Conservation (phyloP, 306 rosid genomes). For the Cicer yamashitae region DNA sequence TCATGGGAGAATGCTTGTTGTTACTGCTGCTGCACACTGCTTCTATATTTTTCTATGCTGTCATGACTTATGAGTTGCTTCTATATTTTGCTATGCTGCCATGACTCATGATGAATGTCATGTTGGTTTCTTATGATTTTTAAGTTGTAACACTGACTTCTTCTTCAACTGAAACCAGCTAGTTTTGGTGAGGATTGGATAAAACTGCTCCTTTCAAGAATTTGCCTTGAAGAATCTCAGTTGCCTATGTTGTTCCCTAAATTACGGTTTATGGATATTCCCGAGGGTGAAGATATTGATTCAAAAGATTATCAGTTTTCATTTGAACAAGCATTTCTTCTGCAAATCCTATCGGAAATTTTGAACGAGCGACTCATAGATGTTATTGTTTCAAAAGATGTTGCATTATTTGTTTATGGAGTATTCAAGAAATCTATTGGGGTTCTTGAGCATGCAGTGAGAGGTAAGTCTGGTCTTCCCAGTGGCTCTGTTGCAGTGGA, state of each 20-base stretch:
- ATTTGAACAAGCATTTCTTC: slow-evolving; percentile 63
- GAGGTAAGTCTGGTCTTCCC: slow-evolving; percentile 66
- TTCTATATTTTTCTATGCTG: slow-evolving; percentile 25
- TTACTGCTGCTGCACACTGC: neutral
- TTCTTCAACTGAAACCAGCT: slow-evolving; percentile 51
- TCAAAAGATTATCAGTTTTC: slow-evolving; percentile 41
- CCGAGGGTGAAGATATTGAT: slow-evolving; percentile 41
- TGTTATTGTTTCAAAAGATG: slow-evolving; percentile 49
- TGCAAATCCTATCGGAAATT: slow-evolving; percentile 58
- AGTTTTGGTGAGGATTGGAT: slow-evolving; percentile 77
- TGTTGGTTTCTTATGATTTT: neutral
- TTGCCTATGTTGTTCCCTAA: slow-evolving; percentile 54
- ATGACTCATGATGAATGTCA: slow-evolving; percentile 3
- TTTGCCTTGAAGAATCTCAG: slow-evolving; percentile 66
- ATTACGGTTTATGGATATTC: slow-evolving; percentile 38
- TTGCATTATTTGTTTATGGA: slow-evolving; percentile 57
- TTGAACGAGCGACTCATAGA: slow-evolving; percentile 58
- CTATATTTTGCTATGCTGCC: slow-evolving; percentile 5
- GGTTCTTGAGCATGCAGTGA: slow-evolving; percentile 43
- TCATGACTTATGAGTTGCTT: slow-evolving; percentile 13
- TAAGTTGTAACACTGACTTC: slow-evolving; percentile 9
- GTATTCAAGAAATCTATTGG: slow-evolving; percentile 62
- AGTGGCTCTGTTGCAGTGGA: slow-evolving; percentile 59
- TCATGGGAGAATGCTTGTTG: neutral
- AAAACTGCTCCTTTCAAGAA: slow-evolving; percentile 74